Base-by-base conservation (phyloP, 179 eudicot species). In the Corrigiola litoralis region DNA sequence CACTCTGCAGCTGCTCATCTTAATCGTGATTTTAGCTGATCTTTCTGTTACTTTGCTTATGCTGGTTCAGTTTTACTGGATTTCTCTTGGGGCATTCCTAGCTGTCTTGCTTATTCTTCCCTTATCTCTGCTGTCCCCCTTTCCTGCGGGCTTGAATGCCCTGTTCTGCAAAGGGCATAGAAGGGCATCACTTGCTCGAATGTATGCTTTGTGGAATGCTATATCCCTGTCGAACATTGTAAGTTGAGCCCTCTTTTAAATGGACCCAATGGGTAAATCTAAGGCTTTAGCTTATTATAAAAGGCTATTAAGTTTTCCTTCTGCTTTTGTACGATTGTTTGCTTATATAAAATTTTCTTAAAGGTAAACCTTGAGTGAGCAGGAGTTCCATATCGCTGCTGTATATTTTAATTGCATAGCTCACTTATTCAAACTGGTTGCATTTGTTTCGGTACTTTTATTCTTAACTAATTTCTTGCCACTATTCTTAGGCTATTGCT, bases 121-220 rank as follows among this genome's bases (percentile, higher is more conserved):
- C 68, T 73, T 90, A 48, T 83, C 96, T 36, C 74, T 90, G 75
- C 84, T 90, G 51, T 85, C 87, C 34, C 95, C 91, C 25, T 82
- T 84, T 76, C 96, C 91, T 21, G 91, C 96, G 41, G 96, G 96
- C 67, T 72, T 90, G 75, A 90, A 90, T 74, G 95, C 95, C 31
- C 63, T 87, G 12, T 90, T 85, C 73, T 84, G 92, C 74, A 77
- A 78, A 78, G 95, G 89, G 34, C 82, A 81, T 57, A 75, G 84
- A 71, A 84, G 82, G 72, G 83, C 92, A 69, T 80, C 95, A 72
- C 92, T 90, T 60, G 84, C 88, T 74, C 92, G 97, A 47, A 78
- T 85, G 73, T 87, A 90, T 73, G 92, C 97, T 48, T 70, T 90
- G 65, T 90, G 97, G 97, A 87, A 85, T 31, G 85, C 85, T 55